Evolutionary conservation across 306 rosid species (phyloP).

Genomic region (Leucaena leucocephala): DNA sequence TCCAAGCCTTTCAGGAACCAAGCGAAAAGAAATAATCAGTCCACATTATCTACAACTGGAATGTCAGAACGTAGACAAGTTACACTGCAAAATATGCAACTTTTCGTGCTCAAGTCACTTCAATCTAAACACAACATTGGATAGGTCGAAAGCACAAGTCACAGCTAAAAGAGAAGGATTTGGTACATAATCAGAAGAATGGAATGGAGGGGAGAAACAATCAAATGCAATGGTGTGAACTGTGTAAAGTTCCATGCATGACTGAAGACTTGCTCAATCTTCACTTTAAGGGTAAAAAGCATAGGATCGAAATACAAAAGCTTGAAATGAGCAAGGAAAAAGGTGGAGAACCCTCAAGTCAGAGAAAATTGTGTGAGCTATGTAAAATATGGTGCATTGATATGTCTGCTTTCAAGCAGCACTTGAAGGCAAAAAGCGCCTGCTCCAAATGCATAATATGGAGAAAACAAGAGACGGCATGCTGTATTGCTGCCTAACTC

Average conservation of each 20-base stretch:
- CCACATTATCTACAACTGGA: neutral
- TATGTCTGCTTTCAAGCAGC: conserved; percentile 29
- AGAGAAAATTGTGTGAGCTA: conserved; percentile 34
- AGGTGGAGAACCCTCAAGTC: conserved; percentile 18
- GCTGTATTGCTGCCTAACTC: neutral
- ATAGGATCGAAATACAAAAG: conserved; percentile 8
- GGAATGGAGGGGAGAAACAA: neutral
- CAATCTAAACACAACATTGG: conserved; percentile 38
- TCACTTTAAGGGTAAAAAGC: conserved; percentile 40
- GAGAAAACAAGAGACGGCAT: neutral
- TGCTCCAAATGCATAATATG: conserved; percentile 1
- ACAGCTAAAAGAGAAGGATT: conserved; percentile 6
- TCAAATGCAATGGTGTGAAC: conserved; percentile 34
- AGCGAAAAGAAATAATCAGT: neutral
- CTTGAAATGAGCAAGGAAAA: conserved; percentile 1
- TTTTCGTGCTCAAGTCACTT: conserved; percentile 3
- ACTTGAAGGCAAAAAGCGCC: conserved; percentile 42
- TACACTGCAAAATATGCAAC: conserved; percentile 28
- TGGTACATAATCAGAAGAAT: neutral
- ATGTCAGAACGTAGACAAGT: neutral
- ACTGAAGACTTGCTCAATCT: conserved; percentile 32
- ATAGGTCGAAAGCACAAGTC: conserved; percentile 35
- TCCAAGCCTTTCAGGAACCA: conserved; percentile 15
- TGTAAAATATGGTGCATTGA: conserved; percentile 42
- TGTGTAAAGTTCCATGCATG: conserved; percentile 29